phyloP scores from a whole-genome alignment of 805 yeast genomes.

The Nematodospora valgi region DNA sequence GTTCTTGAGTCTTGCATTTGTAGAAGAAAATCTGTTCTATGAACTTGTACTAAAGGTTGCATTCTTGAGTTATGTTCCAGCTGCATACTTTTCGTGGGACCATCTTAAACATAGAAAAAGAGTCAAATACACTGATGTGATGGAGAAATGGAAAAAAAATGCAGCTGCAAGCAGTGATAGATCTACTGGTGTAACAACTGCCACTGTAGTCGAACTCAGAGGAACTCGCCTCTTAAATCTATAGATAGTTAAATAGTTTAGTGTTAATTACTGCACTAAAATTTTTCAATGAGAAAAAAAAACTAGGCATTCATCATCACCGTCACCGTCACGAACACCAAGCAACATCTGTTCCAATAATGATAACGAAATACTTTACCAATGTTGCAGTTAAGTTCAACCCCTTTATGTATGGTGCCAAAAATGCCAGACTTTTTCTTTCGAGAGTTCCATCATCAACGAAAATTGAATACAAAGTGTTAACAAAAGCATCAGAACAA shows the following conservation, averaged over 20 bases:
- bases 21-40: constrained; percentile 18
- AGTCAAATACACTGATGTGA: constrained; percentile 17
- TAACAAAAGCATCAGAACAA: constrained; percentile 42
- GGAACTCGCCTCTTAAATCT: no score
- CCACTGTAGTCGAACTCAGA: not conserved
- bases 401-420: constrained; percentile 73
- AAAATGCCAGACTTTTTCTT: constrained; percentile 74
- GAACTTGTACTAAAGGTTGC: constrained; percentile 25
- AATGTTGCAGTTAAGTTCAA: constrained; percentile 73
- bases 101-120: constrained; percentile 21
- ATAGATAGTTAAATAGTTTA: no score
- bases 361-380: constrained; percentile 90
- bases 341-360: constrained; percentile 28
- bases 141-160: constrained; percentile 16
- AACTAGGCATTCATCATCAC: not conserved
- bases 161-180: not conserved
- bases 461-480: constrained; percentile 63
- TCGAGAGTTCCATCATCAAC: constrained; percentile 76
- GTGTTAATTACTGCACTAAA: constrained; percentile 1
- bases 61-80: constrained; percentile 33
- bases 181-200: constrained; percentile 2
- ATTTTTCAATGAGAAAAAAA: constrained; percentile 1
- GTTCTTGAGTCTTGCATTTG: constrained; percentile 35
- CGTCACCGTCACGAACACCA: not conserved
- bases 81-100: constrained; percentile 33